These are phyloP conservation scores for Russula abietina DNA, from an alignment of 768 basidiomycete genomes.

Conservation along the genomic window DNA sequence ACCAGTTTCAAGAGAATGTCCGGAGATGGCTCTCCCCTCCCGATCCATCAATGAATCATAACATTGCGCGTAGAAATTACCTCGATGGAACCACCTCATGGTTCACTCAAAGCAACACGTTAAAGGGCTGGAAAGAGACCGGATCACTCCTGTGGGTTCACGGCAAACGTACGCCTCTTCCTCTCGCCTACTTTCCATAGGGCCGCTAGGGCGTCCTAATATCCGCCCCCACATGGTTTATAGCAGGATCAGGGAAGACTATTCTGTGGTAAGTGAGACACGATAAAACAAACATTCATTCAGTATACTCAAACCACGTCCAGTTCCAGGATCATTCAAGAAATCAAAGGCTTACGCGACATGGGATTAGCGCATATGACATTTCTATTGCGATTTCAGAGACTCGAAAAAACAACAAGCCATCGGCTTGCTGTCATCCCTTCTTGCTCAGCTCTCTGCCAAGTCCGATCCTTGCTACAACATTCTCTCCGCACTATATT, in stretches of 20 bases:
- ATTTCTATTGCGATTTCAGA: constrained; percentile 1
- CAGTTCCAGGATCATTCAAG: neutral
- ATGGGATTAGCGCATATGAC: neutral
- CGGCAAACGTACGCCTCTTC: neutral
- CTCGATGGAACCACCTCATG: neutral
- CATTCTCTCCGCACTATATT: neutral
- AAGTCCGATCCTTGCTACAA: neutral
- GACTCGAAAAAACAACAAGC: neutral
- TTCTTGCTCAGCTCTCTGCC: neutral
- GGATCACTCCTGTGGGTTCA: neutral
- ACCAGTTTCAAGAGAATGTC: neutral
- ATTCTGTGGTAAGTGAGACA: neutral
- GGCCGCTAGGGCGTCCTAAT: neutral
- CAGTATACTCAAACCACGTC: neutral
- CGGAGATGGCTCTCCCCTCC: neutral
- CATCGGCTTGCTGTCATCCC: neutral
- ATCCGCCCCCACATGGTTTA: neutral
- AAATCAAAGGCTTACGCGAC: neutral
- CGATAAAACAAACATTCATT: neutral
- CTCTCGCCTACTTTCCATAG: neutral
- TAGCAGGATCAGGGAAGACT: neutral
- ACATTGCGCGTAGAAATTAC: neutral
- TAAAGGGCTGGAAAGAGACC: neutral
- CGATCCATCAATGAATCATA: neutral
- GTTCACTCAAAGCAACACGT: neutral